These are phyloP conservation scores for Penicillium sp. DNA, from an alignment of 2,329 filamentous ascomycete species.

Conservation along the genomic window DNA sequence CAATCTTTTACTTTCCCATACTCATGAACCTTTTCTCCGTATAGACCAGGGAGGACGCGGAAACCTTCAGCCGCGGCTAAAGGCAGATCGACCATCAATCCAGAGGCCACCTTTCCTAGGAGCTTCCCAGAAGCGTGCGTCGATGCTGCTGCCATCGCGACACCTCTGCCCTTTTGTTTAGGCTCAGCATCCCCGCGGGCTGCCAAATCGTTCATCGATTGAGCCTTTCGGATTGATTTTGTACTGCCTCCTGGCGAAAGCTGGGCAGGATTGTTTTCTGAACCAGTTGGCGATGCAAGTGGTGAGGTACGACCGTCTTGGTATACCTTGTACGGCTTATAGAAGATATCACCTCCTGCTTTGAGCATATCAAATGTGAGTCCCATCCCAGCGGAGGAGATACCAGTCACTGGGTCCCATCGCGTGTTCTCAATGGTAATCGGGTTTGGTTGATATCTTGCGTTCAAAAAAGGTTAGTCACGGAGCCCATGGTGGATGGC, in stretches of 20 bases:
- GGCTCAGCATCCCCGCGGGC: background rate
- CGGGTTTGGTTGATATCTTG: background rate
- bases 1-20: slow-evolving; percentile 32
- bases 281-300: background rate
- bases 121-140: slow-evolving; percentile 16
- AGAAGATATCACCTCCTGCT: slow-evolving; percentile 17
- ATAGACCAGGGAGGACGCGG: slow-evolving; percentile 32
- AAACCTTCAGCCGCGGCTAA: slow-evolving; percentile 37
- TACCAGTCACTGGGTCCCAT: slow-evolving; percentile 28
- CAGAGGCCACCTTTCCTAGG: slow-evolving; percentile 26
- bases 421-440: slow-evolving; percentile 28
- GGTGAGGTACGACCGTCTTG: background rate
- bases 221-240: background rate
- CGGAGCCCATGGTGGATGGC: no score
- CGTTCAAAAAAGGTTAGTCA: background rate
- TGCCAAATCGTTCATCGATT: background rate
- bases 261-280: background rate
- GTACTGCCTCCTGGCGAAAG: background rate
- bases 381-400: slow-evolving; percentile 18
- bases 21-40: slow-evolving; percentile 34
- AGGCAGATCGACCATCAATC: slow-evolving; percentile 35
- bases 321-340: slow-evolving; percentile 22
- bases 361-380: slow-evolving; percentile 20
- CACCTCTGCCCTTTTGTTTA: background rate
- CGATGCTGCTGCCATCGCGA: slow-evolving; percentile 1